A percentile compares a stretch with the other conserved stretches of the same genome.
Evolutionary conservation across 2,329 filamentous ascomycete genomes (phyloP).

Genomic region (Fusarium setosum): DNA sequence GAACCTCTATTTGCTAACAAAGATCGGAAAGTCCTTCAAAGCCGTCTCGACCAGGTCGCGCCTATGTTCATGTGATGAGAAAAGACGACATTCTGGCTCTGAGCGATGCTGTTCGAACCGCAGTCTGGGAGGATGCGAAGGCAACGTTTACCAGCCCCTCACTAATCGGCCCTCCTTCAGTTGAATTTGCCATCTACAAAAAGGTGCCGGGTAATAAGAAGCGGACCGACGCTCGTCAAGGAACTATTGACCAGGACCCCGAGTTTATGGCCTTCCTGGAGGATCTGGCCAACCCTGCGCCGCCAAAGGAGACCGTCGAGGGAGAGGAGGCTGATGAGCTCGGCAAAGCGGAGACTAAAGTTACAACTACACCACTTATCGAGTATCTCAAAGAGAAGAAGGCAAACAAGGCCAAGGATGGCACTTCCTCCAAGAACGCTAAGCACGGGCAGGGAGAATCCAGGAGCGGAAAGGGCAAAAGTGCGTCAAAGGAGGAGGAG

Average conservation of each 20-base stretch:
- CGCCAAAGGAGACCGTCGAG: constrained; percentile 57
- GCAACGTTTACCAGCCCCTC: constrained; percentile 78
- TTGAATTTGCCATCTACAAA: constrained; percentile 87
- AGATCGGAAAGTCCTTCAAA: constrained; percentile 75
- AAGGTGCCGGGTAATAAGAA: constrained; percentile 81
- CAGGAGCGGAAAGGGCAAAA: constrained; percentile 61
- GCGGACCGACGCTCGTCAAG: constrained; percentile 85
- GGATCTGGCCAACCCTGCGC: constrained; percentile 78
- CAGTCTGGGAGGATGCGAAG: constrained; percentile 84
- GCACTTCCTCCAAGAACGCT: constrained; percentile 52
- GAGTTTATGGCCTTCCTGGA: constrained; percentile 96
- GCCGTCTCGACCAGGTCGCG: constrained; percentile 81
- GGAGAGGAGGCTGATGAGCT: constrained; percentile 55
- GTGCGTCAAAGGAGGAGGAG: constrained; percentile 58
- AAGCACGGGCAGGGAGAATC: constrained; percentile 70
- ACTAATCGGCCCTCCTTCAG: constrained; percentile 79
- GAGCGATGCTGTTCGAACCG: constrained; percentile 74
- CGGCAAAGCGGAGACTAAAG: constrained; percentile 65
- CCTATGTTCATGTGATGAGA: constrained; percentile 84
- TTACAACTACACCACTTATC: constrained; percentile 87
- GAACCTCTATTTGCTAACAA: constrained; percentile 21
- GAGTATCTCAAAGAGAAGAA: constrained; percentile 94
- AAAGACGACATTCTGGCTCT: constrained; percentile 75
- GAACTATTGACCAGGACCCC: constrained; percentile 95
- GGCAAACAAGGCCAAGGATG: constrained; percentile 75